Evolutionary conservation across 371 early-diverging fungal genomes (phyloP), one percentile per base, ranked within the genome.

Genomic region (Pancytospora philotis): DNA sequence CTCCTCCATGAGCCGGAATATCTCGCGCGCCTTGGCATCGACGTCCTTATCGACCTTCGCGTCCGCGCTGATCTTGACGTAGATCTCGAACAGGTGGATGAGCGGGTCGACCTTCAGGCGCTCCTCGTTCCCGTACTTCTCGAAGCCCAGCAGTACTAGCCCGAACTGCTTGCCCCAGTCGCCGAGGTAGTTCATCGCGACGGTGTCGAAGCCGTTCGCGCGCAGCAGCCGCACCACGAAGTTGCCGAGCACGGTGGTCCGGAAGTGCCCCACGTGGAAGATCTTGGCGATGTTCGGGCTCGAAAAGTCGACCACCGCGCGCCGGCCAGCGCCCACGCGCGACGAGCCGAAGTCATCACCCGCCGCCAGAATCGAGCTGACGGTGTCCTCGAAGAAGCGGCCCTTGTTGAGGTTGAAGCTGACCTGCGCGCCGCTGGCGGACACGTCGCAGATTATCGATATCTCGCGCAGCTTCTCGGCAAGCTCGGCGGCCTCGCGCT

Each of bases 131-230:
- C 93, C 93, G 75, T 86, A 88, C 69, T 86, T 85, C 56, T 86
- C 82, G 77, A 66, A 95, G 19, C 95, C 98, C 38, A 95, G 84
- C 10, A 94, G 92, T 70, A 98, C 83, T 58, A 97, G 81, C 34
- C 86, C 98, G 82, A 92, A 97, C 80, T 97, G 98, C 77, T 95
- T 98, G 55, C 99, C 99, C 99, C 99, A 98, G 82, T 98, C 98
- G 38, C 99, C 99, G 32, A 98, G 84, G 82, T 96, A 95, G 83
- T 98, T 98, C 77, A 96, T 89, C 22, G 88, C 84, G 45, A 88
- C 80, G 1, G 87, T 86, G 13, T 87, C 84, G 80, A 88, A 91
- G 4, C 96, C 96, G 75, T 87, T 85, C 27, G 89, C 89, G 66
- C 85, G 83, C 79, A 88, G 84, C 8, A 90, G 84, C 38, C 89